Conservation (phyloP, 257 asterid species). For the Avicennia marina region DNA sequence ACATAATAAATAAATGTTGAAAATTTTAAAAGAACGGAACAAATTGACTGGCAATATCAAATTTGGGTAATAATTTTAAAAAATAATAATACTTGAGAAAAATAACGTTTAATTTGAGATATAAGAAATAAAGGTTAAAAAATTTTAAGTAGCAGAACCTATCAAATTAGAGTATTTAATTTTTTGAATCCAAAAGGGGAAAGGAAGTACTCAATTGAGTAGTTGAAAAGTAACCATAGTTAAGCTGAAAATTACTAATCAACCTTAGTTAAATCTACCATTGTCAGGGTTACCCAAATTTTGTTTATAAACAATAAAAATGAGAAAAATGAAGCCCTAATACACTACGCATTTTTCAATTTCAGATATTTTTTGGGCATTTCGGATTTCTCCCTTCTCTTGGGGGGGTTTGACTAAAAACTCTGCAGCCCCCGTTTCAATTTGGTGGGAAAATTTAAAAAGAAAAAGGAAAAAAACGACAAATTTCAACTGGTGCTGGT, state of each 20-base stretch:
- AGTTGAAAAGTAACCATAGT: conserved; percentile 34
- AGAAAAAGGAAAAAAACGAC: not conserved
- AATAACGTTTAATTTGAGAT: no score
- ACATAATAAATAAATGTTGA: no score
- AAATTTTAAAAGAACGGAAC: no score
- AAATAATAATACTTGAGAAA: no score
- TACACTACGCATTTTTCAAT: conserved; percentile 21
- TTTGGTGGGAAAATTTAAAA: conserved; percentile 32
- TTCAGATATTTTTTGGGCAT: conserved; percentile 34
- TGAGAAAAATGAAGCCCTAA: conserved; percentile 25
- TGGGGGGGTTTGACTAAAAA: conserved; percentile 41
- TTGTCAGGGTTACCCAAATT: conserved; percentile 33
- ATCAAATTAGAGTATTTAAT: no score
- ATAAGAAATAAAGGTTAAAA: no score
- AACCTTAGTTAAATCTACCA: conserved; percentile 28
- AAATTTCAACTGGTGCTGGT: conserved; percentile 11
- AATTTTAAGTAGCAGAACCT: no score
- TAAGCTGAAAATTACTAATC: conserved; percentile 14
- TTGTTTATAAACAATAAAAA: conserved; percentile 29
- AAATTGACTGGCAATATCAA: no score
- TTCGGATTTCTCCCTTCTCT: conserved; percentile 28
- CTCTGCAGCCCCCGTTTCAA: conserved; percentile 32
- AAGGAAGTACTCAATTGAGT: not conserved
- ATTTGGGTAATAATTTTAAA: no score
- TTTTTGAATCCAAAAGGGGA: not conserved